Evolutionary conservation across 306 rosid species (phyloP), one percentile per base, ranked within the genome.

Genomic region (Hylodesmum podocarpum): DNA sequence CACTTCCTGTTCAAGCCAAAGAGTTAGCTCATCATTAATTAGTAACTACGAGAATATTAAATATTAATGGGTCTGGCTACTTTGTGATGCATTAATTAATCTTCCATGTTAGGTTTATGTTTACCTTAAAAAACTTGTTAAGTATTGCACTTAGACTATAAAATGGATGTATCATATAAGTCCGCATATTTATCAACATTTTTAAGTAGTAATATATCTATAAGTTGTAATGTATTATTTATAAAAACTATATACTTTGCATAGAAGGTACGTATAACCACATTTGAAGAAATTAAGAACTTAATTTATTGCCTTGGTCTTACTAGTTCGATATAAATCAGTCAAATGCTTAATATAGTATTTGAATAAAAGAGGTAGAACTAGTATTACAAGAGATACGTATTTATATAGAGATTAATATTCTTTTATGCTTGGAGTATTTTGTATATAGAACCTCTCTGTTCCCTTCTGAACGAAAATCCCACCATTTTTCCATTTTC

Each of bases 1-100:
- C 97, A 21, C 80, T 78, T 53, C 8, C 24, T 14, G 0, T 2
- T 8, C 67, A 82, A 13, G 5, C 34, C 37, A 36, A 64, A 70
- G 22, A 62, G 19, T 57, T 62, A 62, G 51, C 24, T 49, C 46
- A 70, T 76, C 76, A 31, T 14, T 37, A 49, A 59, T 39, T 6
- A 59, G 14, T 7, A 19, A 2, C 43, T 7, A 18, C 4, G 6
- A 1, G 3, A 36, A 63, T 16, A 63, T 34, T 18, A 36, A 40
- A 40, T 15, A 59, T 59, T 4, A 33, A 16, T 36, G 47, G 9
- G 1, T 21, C 40, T 39, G 4, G 0, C 0, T 65, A 6, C 51
- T 22, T 5, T 39, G 6, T 12, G 11, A 33, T 21, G 51, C 59
- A 16, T 43, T 25, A 50, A 7, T 11, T n/a, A n/a, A n/a, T 0